Conservation (phyloP, 73 alveolate species). For the Durusdinium trenchii region DNA sequence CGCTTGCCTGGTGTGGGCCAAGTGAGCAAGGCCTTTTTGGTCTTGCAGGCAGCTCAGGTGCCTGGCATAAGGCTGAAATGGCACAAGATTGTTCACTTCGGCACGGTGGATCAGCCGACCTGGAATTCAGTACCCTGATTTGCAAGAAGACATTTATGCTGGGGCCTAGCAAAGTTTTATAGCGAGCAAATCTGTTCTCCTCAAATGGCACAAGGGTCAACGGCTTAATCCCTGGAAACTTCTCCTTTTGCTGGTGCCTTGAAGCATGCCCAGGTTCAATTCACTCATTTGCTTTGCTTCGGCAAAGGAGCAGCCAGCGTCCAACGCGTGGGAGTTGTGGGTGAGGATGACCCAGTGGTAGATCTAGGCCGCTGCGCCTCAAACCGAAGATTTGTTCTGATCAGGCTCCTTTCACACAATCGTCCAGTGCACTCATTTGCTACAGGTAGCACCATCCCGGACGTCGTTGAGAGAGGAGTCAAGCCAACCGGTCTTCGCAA, state of each 20-base stretch:
- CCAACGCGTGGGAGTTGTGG: not conserved
- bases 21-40: slow-evolving; percentile 71
- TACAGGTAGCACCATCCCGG: slow-evolving; percentile 85
- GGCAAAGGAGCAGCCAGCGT: not conserved
- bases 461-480: slow-evolving; percentile 56
- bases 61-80: slow-evolving; percentile 69
- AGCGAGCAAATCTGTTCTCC: not conserved
- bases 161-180: not conserved
- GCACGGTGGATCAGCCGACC: slow-evolving; percentile 76
- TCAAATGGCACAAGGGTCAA: not conserved
- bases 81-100: slow-evolving; percentile 85
- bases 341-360: not conserved
- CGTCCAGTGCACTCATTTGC: not conserved
- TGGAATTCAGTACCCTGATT: slow-evolving; percentile 42
- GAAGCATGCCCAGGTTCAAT: slow-evolving; percentile 29
- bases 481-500: slow-evolving; percentile 63
- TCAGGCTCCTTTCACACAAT: too few relatives aligned
- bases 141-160: not conserved
- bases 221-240: not conserved
- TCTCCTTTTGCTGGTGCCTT: not conserved
- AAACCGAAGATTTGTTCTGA: too few relatives aligned
- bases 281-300: slow-evolving; percentile 69
- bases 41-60: slow-evolving; percentile 6
- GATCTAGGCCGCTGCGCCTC: too few relatives aligned
- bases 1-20: slow-evolving; percentile 64